Percentiles rank a stretch among this genome's conserved stretches.
phyloP scores from a whole-genome alignment of 2,329 filamentous ascomycete species.

The Magnaporthiopsis rhizophila region DNA sequence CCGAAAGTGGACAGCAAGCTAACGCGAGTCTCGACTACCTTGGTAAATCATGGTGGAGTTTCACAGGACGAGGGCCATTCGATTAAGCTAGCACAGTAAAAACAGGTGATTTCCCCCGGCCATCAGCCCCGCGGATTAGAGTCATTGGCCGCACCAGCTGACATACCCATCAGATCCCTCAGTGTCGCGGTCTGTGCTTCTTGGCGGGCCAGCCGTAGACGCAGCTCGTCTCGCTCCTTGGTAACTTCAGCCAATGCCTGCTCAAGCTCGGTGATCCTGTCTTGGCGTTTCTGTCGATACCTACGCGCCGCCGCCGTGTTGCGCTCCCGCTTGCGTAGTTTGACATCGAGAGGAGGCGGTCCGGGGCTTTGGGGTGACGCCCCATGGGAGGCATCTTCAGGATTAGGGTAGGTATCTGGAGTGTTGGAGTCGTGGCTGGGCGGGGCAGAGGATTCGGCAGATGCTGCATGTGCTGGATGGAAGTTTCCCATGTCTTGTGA shows the following conservation, averaged over 20 bases:
- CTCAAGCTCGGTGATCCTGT: slow-evolving; percentile 50
- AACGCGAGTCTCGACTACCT: not conserved
- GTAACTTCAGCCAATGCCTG: slow-evolving; percentile 41
- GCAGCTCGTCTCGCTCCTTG: slow-evolving; percentile 47
- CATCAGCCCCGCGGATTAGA: not conserved
- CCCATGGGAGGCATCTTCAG: not conserved
- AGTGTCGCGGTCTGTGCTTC: slow-evolving; percentile 53
- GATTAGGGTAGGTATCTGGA: not conserved
- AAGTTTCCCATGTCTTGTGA: too few relatives aligned
- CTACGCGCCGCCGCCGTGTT: slow-evolving; percentile 56
- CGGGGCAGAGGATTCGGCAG: not conserved
- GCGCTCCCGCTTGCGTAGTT: slow-evolving; percentile 41
- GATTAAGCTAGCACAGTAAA: too few relatives aligned
- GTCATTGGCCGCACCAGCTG: not conserved
- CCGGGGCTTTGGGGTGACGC: not conserved
- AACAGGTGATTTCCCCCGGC: too few relatives aligned
- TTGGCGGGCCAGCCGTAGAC: slow-evolving; percentile 45
- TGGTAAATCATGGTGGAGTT: not conserved
- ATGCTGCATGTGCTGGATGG: not conserved
- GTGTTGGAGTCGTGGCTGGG: not conserved
- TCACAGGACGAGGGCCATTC: too few relatives aligned
- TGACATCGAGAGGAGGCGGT: slow-evolving; percentile 4
- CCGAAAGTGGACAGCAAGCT: not conserved
- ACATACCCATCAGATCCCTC: slow-evolving; percentile 30
- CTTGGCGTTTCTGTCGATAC: slow-evolving; percentile 56